A percentile compares a stretch with the other conserved stretches of the same genome.
Conservation (phyloP, 306 rosid genomes). For the Hylodesmum podocarpum region DNA sequence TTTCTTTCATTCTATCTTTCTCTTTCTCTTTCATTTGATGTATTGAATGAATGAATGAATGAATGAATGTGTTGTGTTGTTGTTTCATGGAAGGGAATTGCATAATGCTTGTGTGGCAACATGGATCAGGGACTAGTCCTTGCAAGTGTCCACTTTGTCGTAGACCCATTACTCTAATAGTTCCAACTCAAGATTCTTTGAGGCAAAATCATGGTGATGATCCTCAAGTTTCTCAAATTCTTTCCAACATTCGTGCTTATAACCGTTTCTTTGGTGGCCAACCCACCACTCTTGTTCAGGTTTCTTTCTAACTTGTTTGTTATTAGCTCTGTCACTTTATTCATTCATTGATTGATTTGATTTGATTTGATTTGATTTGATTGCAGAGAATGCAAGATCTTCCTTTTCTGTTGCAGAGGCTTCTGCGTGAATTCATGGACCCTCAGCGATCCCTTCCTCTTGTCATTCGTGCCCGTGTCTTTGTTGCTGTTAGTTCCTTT, state of each 20-base stretch:
- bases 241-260: constrained; percentile 49
- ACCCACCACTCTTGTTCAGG: constrained; percentile 43
- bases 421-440: constrained; percentile 61
- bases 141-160: constrained; percentile 93
- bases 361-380: too few relatives aligned
- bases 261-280: constrained; percentile 65
- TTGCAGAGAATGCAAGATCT: constrained; percentile 65
- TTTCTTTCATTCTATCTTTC: background rate
- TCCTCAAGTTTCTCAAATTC: constrained; percentile 49
- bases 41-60: too few relatives aligned
- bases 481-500: constrained; percentile 57
- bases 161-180: constrained; percentile 65
- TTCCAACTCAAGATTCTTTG: constrained; percentile 52
- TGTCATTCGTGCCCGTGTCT: constrained; percentile 75
- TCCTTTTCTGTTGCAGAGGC: constrained; percentile 77
- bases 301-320: background rate
- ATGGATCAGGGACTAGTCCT: constrained; percentile 53
- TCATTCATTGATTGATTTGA: too few relatives aligned
- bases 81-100: too few relatives aligned
- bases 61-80: too few relatives aligned
- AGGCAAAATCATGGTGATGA: constrained; percentile 38
- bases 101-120: constrained; percentile 73
- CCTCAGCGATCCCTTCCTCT: constrained; percentile 84
- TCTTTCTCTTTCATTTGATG: background rate
- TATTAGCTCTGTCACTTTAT: too few relatives aligned